These are phyloP conservation scores for Apiotrichum montevideense DNA, from an alignment of 1,284 basidiomycete species.

Conservation along the genomic window DNA sequence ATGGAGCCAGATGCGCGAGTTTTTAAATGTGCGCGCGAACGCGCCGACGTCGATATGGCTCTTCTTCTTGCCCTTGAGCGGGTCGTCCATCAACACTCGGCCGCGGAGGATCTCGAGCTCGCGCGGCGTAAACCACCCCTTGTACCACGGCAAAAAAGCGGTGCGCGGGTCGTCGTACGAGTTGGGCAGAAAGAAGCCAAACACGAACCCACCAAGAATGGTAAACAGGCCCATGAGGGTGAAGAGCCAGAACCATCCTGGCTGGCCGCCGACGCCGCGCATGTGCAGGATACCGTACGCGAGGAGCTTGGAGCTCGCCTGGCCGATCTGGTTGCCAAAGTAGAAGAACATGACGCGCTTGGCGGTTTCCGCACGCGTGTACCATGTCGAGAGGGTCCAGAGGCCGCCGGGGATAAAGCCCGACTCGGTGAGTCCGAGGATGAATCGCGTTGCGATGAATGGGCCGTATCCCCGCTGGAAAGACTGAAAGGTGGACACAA, in stretches of 20 bases:
- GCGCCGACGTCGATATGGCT: slow-evolving; percentile 18
- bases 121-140: slow-evolving; percentile 24
- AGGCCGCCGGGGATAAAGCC: slow-evolving; percentile 30
- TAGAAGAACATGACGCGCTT: slow-evolving; percentile 32
- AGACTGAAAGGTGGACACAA: slow-evolving; percentile 31
- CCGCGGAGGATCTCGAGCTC: slow-evolving; percentile 33
- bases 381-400: slow-evolving; percentile 20
- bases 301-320: slow-evolving; percentile 19
- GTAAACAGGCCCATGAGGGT: slow-evolving; percentile 28
- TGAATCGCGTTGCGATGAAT: slow-evolving; percentile 28
- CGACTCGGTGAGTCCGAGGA: slow-evolving; percentile 27
- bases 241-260: slow-evolving; percentile 30
- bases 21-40: slow-evolving; percentile 20
- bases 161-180: slow-evolving; percentile 19
- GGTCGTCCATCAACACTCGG: slow-evolving; percentile 33
- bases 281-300: slow-evolving; percentile 31
- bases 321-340: slow-evolving; percentile 26
- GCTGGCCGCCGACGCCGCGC: slow-evolving; percentile 22
- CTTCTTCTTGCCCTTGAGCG: slow-evolving; percentile 33
- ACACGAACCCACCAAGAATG: slow-evolving; percentile 25
- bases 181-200: slow-evolving; percentile 30
- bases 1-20: slow-evolving; percentile 29
- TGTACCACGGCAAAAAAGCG: slow-evolving; percentile 25
- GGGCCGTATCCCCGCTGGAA: slow-evolving; percentile 28
- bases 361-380: slow-evolving; percentile 28